These are phyloP conservation scores for Rhizopus delemar DNA, from an alignment of 371 early-diverging fungal species.

Conservation along the genomic window DNA sequence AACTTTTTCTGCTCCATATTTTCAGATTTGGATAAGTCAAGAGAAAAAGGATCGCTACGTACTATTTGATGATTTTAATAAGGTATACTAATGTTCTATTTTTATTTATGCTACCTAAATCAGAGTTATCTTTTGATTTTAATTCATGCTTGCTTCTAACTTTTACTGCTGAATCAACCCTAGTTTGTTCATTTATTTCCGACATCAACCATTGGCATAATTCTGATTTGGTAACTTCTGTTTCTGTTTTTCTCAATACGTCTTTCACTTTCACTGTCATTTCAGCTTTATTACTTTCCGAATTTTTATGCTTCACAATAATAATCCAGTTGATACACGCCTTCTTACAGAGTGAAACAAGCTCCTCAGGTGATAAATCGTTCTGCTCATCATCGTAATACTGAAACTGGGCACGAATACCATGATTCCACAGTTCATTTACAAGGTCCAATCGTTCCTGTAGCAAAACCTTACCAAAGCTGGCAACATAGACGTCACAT, in stretches of 20 bases:
- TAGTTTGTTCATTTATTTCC: constrained; percentile 71
- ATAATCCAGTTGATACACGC: constrained; percentile 82
- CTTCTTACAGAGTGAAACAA: constrained; percentile 63
- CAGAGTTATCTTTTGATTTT: constrained; percentile 50
- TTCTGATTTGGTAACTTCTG: constrained; percentile 53
- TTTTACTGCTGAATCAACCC: constrained; percentile 54
- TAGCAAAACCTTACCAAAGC: constrained; percentile 72
- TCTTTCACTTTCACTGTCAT: constrained; percentile 76
- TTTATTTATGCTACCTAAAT: constrained; percentile 36
- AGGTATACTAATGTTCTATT: constrained; percentile 8
- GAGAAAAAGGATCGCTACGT: constrained; percentile 35
- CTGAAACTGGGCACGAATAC: constrained; percentile 75
- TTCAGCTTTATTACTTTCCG: constrained; percentile 35
- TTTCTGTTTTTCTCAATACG: constrained; percentile 66
- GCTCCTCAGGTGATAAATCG: constrained; percentile 64
- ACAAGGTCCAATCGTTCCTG: constrained; percentile 74
- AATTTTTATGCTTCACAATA: constrained; percentile 66
- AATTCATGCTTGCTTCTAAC: constrained; percentile 58
- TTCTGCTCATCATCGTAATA: constrained; percentile 73
- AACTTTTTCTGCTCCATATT: constrained; percentile 35
- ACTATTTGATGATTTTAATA: constrained; percentile 6
- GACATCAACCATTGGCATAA: constrained; percentile 62
- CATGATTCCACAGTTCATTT: constrained; percentile 72
- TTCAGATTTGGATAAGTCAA: constrained; percentile 40
- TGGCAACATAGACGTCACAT: constrained; percentile 80